Base-by-base conservation (phyloP, 495 filamentous ascomycete species). In the Aspergillus bertholletiae region DNA sequence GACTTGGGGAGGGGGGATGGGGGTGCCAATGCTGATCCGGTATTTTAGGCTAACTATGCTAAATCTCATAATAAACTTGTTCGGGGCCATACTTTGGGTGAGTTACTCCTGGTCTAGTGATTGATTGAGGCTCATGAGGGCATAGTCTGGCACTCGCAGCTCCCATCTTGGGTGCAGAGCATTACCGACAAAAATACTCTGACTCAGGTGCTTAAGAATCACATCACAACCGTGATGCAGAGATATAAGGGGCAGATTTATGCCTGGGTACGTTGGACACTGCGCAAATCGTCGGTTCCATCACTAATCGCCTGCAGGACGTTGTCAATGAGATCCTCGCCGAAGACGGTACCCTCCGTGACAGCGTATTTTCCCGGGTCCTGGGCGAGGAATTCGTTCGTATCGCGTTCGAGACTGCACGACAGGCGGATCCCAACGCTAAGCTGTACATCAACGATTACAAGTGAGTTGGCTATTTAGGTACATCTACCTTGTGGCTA, bases 271-370 rank as follows among this genome's bases (percentile, higher is more conserved):
- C 20, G 64, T 58, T 12, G 13, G 6, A 47, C 8, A 41, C 13
- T 21, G 5, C 15, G 15, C 0, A 3, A 20, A 7, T 1, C 9
- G 23, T 17, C 21, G 11, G 50, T 17, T 35, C 17, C 39, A 24
- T 49, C 59, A 26, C 53, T 28, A 28, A 4, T 28, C 12, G n/a
- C 45, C 58, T 32, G 72, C 21, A 74, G 82, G 85, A 89, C 61
- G 87, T 90, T 0, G 75, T 87, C 17, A 89, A 89, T 68, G 86
- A 90, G 65, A 81, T 82, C 28, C 80, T 88, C 56, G 79, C 85
- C 55, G 86, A 89, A 46, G 80, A 86, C 59, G 87, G 84, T 28
- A 75, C 76, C n/a, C 81, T 80, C 57, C 79, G 84, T 46, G 52
- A 73, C 50, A 76, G 64, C 46, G 69, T 80, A 45, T 86, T 85